Evolutionary conservation across 176 grass and related monocot genomes (phyloP).

Genomic region (Rhynchospora pubera): DNA sequence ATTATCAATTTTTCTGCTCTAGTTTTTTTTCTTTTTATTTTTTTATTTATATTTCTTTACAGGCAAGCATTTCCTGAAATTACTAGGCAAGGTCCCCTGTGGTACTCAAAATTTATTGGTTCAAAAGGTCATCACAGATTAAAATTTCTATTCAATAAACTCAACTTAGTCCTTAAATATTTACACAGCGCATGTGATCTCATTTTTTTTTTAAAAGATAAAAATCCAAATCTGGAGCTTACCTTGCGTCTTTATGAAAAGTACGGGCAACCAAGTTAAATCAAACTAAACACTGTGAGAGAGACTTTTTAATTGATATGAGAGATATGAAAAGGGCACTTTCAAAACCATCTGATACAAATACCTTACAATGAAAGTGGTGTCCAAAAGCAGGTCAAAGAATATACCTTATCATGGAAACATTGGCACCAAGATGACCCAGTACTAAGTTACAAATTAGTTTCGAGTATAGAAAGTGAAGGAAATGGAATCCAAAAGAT

Average conservation of each 20-base stretch:
- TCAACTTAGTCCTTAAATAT: background rate
- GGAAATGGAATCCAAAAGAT: background rate
- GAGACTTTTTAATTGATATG: background rate
- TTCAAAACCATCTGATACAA: background rate
- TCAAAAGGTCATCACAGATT: background rate
- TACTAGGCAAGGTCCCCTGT: background rate
- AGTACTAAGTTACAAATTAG: background rate
- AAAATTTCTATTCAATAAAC: background rate
- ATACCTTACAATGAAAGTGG: background rate
- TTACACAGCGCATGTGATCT: background rate
- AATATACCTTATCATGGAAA: background rate
- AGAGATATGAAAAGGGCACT: background rate
- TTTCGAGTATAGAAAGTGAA: background rate
- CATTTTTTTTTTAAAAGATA: background rate
- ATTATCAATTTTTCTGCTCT: background rate
- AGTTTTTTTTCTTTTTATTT: background rate
- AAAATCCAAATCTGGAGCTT: background rate
- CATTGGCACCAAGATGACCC: background rate
- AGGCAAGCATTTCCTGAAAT: background rate
- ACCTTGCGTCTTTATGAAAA: background rate
- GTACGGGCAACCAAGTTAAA: background rate
- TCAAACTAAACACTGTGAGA: background rate
- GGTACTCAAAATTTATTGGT: background rate
- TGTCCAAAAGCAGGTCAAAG: background rate
- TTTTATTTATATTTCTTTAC: background rate